phyloP scores from a whole-genome alignment of 192 early-diverging fungal species.

The Podila minutissima region DNA sequence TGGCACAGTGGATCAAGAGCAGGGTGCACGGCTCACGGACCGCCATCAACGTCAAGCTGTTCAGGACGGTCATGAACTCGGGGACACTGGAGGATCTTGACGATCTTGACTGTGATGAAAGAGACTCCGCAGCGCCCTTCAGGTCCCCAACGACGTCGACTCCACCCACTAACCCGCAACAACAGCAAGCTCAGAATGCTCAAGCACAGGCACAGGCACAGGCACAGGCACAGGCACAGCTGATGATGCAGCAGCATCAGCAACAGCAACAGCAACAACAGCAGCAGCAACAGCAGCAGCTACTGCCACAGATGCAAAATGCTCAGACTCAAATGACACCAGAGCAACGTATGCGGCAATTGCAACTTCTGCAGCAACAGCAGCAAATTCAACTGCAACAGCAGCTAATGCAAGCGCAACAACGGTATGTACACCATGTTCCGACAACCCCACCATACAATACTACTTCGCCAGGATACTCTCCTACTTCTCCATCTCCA shows the following conservation, averaged over 20 bases:
- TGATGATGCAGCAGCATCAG: no score
- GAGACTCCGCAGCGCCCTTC: background rate
- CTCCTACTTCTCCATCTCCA: background rate
- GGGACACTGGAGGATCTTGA: slow-evolving; percentile 6
- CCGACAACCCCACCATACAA: background rate
- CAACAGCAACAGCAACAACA: background rate
- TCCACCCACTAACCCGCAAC: background rate
- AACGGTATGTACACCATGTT: no score
- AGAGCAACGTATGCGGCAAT: background rate
- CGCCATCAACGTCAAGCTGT: slow-evolving; percentile 26
- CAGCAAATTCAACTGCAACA: no score
- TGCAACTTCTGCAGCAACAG: background rate
- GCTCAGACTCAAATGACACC: no score
- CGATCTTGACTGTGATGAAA: background rate
- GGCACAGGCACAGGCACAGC: background rate
- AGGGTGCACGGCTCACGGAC: slow-evolving; percentile 14
- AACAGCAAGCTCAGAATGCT: background rate
- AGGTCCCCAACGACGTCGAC: background rate
- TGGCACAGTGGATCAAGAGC: slow-evolving; percentile 44
- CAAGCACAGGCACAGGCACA: background rate
- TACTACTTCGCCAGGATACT: background rate
- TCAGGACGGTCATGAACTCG: slow-evolving; percentile 35
- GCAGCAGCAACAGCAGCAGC: background rate
- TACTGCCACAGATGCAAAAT: background rate
- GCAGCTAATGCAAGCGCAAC: background rate